Evolutionary conservation across 805 yeast species (phyloP), one percentile per base, ranked within the genome.

Genomic region (Hanseniaspora guilliermondii): DNA sequence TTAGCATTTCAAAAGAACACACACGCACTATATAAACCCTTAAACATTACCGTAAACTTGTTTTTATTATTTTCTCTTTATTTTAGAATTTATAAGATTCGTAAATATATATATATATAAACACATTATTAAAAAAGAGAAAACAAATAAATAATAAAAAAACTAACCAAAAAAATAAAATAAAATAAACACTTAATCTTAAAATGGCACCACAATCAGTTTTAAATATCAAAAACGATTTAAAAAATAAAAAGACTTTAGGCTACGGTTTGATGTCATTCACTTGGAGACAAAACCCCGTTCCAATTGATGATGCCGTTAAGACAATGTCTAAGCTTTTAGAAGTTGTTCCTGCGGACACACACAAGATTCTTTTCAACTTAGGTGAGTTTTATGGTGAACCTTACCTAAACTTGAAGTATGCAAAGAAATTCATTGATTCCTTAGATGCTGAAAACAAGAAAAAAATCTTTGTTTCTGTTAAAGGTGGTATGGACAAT

Each of bases 191-290:
- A n/a, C 4, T 19, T 19, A 3, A 35, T 12, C 19, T 14, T 9
- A 39, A 17, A 41, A 42, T 42, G 46, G 46, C 46, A n/a, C 46
- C 46, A 27, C 21, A 24, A 25, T 49, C 53, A 21, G 53, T 49
- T 22, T 16, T 22, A 4, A 5, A 12, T 14, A 21, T 53, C 14
- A 53, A 40, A 53, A 17, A 53, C 24, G 39, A 21, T 22, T 35
- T 53, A 24, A 21, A 40, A 17, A 47, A 53, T n/a, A 21, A 38
- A n/a, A 39, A 37, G 30, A 47, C 56, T 11, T 60, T 64, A 46
- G 95, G 95, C 44, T 79, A 76, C 60, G 96, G 96, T 45, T 74
- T 87, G 58, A 86, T 88, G 96, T 77, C 83, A 55, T 73, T 85
- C 65, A 85, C 95, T 1, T 79, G 85, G 86, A 73, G 75, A 39